Conservation (phyloP, 2,329 filamentous ascomycete genomes). For the Trichoderma afroharzianum region DNA sequence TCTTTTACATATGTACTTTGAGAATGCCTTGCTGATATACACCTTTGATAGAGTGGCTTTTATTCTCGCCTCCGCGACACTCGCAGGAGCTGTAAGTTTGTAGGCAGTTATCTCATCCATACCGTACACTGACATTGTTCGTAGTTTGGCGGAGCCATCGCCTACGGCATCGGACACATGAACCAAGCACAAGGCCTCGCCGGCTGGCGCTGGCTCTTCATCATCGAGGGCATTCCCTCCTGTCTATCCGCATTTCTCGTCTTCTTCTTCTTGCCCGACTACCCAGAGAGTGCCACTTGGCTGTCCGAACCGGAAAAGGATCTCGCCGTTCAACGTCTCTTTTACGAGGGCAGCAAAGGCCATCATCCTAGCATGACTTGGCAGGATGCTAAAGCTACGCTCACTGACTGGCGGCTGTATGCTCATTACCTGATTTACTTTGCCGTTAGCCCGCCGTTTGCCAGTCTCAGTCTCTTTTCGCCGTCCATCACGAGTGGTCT, state of each 20-base stretch:
- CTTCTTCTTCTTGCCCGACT: constrained; percentile 67
- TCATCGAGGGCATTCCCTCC: constrained; percentile 63
- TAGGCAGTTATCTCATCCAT: neutral
- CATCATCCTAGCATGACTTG: constrained; percentile 61
- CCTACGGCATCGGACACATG: constrained; percentile 70
- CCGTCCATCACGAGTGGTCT: constrained; percentile 57
- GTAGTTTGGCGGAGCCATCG: constrained; percentile 65
- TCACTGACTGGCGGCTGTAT: constrained; percentile 65
- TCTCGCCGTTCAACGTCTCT: constrained; percentile 46
- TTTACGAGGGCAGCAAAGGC: constrained; percentile 50
- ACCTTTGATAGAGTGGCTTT: constrained; percentile 54
- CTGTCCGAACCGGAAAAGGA: constrained; percentile 57
- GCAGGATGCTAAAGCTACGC: constrained; percentile 64
- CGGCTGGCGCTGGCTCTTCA: constrained; percentile 67
- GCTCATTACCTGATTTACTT: constrained; percentile 58
- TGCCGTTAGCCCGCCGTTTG: constrained; percentile 53
- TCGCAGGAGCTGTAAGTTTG: constrained; percentile 56
- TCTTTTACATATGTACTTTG: no score
- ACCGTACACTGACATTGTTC: neutral
- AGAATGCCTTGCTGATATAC: neutral
- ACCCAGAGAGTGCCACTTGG: constrained; percentile 61
- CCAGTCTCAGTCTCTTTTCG: constrained; percentile 58
- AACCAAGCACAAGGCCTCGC: constrained; percentile 57
- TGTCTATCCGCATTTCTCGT: constrained; percentile 58
- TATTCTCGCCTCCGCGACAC: constrained; percentile 64